These are phyloP conservation scores for Elongisporangium prolatum DNA, from an alignment of 352 stramenopile genomes.

Conservation along the genomic window DNA sequence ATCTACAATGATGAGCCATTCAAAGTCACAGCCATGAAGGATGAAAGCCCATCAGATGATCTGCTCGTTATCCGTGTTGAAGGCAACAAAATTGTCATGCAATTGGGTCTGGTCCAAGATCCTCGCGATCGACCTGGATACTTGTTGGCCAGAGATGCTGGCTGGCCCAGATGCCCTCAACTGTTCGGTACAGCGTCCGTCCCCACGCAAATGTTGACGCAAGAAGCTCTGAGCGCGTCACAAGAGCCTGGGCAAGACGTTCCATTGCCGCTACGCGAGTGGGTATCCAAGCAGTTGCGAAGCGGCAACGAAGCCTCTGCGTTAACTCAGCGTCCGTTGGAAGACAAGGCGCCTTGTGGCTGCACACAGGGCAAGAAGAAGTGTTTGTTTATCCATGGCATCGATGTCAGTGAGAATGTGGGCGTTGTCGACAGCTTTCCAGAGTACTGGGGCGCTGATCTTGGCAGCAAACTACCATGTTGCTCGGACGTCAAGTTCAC, in stretches of 20 bases:
- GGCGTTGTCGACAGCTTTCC: conserved; percentile 18
- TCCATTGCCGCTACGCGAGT: conserved; percentile 23
- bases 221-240: not conserved
- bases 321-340: not conserved
- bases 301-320: not conserved
- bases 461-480: conserved; percentile 14
- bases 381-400: conserved; percentile 44
- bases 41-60: not conserved
- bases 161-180: not conserved
- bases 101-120: not conserved
- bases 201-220: not conserved
- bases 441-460: conserved; percentile 16
- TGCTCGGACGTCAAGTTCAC: conserved; percentile 26
- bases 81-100: not conserved
- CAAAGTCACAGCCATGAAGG: not conserved
- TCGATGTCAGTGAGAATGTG: conserved; percentile 21
- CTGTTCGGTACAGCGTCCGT: not conserved
- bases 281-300: conserved; percentile 21
- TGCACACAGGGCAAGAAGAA: conserved; percentile 13
- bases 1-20: not conserved
- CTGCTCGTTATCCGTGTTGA: not conserved
- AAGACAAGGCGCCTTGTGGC: not conserved
- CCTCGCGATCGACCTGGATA: not conserved
- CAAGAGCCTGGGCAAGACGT: not conserved
- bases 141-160: not conserved